These are phyloP conservation scores for Cucurbitaria berberidis DNA, from an alignment of 2,329 filamentous ascomycete genomes.

Conservation along the genomic window DNA sequence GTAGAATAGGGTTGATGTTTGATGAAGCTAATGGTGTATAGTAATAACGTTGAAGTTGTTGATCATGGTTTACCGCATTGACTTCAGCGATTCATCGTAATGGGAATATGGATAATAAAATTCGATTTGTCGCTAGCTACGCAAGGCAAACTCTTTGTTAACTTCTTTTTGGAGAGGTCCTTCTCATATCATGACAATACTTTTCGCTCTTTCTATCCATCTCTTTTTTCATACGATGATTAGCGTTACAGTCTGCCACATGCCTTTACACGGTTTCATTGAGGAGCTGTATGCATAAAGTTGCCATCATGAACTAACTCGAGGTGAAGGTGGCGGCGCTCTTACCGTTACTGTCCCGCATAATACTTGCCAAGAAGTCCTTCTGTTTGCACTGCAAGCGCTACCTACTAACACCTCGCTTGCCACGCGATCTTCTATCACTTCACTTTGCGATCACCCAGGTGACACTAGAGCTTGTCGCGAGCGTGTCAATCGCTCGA, in stretches of 20 bases:
- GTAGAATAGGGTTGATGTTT: background rate
- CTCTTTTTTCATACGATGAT: background rate
- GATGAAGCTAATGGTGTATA: conserved; percentile 5
- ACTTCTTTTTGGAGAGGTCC: too few species aligned
- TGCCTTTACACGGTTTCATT: background rate
- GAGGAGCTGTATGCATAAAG: background rate
- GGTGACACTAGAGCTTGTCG: background rate
- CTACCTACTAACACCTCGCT: background rate
- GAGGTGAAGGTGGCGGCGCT: background rate
- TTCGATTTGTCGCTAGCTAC: background rate
- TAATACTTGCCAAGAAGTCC: background rate
- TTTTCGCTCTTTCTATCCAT: background rate
- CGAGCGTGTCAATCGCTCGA: background rate
- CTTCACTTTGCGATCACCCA: background rate
- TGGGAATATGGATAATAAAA: background rate
- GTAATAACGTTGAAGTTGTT: conserved; percentile 33
- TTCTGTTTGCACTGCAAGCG: background rate
- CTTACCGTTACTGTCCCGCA: background rate
- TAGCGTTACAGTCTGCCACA: background rate
- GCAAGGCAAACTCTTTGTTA: background rate
- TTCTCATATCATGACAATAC: too few species aligned
- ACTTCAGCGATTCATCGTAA: background rate
- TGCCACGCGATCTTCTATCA: background rate
- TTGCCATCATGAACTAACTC: background rate
- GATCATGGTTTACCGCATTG: conserved; percentile 15